These are phyloP conservation scores for Brassica napus DNA, from an alignment of 345 rosid species.

Conservation along the genomic window DNA sequence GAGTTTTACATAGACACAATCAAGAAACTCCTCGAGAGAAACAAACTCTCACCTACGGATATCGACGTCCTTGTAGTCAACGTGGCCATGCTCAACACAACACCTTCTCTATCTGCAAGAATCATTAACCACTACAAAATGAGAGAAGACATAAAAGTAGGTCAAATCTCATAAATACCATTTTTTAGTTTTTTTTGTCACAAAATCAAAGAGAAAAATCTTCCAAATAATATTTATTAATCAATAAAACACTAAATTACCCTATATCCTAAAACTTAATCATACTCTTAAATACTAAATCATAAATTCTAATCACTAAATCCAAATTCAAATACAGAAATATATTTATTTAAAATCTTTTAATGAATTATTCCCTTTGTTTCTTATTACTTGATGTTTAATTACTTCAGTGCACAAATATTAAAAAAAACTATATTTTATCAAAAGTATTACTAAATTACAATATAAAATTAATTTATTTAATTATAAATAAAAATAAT, in stretches of 20 bases:
- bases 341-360: too few species aligned
- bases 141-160: constrained; percentile 55
- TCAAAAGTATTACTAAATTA: too few species aligned
- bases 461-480: too few species aligned
- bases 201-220: background rate
- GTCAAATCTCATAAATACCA: background rate
- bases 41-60: constrained; percentile 51
- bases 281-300: background rate
- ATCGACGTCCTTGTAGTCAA: constrained; percentile 67
- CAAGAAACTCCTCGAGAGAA: constrained; percentile 49
- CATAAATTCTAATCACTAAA: background rate
- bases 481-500: too few species aligned
- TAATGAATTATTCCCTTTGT: background rate
- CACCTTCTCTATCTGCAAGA: constrained; percentile 64
- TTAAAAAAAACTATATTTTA: too few species aligned
- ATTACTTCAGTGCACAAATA: too few species aligned
- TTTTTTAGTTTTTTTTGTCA: background rate
- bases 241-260: background rate
- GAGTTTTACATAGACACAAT: constrained; percentile 54
- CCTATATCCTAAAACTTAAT: background rate
- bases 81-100: constrained; percentile 53
- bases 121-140: constrained; percentile 66
- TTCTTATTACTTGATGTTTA: too few species aligned
- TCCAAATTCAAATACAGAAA: too few species aligned
- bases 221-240: background rate